Evolutionary conservation across 345 rosid species (phyloP), one percentile per base, ranked within the genome.

Genomic region (Eucalyptus curtisii): DNA sequence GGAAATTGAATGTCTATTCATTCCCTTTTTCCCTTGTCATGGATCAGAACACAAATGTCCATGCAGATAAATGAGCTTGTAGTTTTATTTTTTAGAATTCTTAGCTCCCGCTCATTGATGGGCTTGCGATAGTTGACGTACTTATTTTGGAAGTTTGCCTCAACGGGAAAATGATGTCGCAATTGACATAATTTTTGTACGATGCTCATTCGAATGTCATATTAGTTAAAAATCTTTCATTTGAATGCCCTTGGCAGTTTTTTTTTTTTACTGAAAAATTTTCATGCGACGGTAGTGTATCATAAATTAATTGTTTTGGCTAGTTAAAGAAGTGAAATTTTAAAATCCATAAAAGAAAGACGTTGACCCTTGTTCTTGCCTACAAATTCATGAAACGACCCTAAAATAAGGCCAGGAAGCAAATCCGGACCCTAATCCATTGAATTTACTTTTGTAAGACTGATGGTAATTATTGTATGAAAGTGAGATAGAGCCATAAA

Each of bases 121-220:
- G 76, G 76, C 19, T 61, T 61, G 19, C 8, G 2, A 61, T 30
- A 3, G 17, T 30, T 61, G 31, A 61, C 71, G 13, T n/a, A n/a
- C 3, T n/a, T 4, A 64, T 40, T 40, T 40, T 1, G 8, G 14
- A 25, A 76, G 42, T 5, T 40, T 12, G 20, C 27, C 3, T 20
- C 4, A 7, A 20, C 2, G 8, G 1, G 2, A 2, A 76, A 37
- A 76, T 0, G 15, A 20, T 7, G 37, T 24, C 15, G 11, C 8
- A 37, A 5, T 0, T 20, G 2, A 20, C 1, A 5, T 20, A 37
- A 6, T 2, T 76, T 37, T 10, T 3, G 5, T 10, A 10, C 0
- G 4, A 37, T 4, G 0, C 8, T 76, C 1, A 20, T 1, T 19
- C 1, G 15, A 71, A 2, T 40, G 0, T 37, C 2, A 3, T 10